Evolutionary conservation across 441 rosid genomes (phyloP), one percentile per base, ranked within the genome.

Genomic region (Euphorbia corollata): DNA sequence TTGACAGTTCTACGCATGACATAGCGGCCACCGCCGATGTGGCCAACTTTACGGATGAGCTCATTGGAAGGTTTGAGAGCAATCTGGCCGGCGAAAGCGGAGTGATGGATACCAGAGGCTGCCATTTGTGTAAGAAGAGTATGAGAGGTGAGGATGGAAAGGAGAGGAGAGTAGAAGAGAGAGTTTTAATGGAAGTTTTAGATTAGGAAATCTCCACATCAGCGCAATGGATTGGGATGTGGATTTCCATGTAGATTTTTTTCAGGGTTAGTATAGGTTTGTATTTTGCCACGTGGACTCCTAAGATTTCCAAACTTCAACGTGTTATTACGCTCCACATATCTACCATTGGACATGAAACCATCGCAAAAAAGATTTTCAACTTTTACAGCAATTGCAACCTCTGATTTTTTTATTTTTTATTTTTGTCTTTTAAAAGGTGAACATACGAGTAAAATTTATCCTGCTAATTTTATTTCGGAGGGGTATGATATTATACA

Each of bases 1-100:
- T 78, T 92, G 51, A 92, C 87, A 0, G 96, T 92, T 61, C 98
- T 77, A 20, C 98, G 83, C 96, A 89, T 87, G 79, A 78, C 67
- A 64, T 82, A 12, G 38, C 96, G 89, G 60, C 90, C 89, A 3
- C 86, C 91, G 0, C 82, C 83, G 4, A 76, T 41, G 68, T 67
- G 58, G 24, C 86, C 89, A 22, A 78, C 80, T 76, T 86, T 84
- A 61, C 85, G 82, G 75, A 78, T 63, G 15, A 83, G 79, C 76
- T 83, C 94, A 75, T 81, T 84, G 68, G 87, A 68, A 64, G 76
- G 86, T 74, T 74, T 83, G 71, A 88, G 66, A 32, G 89, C 80
- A 3, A 87, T 80, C 75, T 82, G 86, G 43, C 93, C 89, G 1
- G 85, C 81, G 59, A 86, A 83, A 27, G 91, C 84, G 16, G 94